Percentiles rank a stretch among this genome's conserved stretches.
phyloP scores from a whole-genome alignment of 2,329 filamentous ascomycete species.

The Laburnicola sp. region DNA sequence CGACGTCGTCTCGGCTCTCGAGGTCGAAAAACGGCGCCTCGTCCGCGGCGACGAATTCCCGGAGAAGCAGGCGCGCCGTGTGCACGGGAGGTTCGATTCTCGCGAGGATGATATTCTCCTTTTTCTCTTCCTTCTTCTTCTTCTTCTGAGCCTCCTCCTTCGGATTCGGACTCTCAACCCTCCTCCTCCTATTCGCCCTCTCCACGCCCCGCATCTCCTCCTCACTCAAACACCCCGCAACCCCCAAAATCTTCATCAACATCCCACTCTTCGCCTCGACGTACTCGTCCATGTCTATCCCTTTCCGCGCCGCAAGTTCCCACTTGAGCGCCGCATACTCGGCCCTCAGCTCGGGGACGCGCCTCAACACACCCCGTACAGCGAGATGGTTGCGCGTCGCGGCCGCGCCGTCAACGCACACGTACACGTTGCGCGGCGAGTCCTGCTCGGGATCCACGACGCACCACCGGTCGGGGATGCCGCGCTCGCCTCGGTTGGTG shows the following conservation, averaged over 20 bases:
- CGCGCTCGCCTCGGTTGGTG: slow-evolving; percentile 42
- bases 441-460: slow-evolving; percentile 38
- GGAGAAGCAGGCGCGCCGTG: slow-evolving; percentile 28
- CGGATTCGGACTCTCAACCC: too few relatives aligned
- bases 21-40: slow-evolving; percentile 25
- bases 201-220: slow-evolving; percentile 27
- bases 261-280: slow-evolving; percentile 24
- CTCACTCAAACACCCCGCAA: slow-evolving; percentile 17
- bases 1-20: slow-evolving; percentile 30
- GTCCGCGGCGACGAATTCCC: slow-evolving; percentile 34
- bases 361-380: slow-evolving; percentile 41
- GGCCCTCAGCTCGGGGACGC: slow-evolving; percentile 35
- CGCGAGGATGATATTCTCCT: too few relatives aligned
- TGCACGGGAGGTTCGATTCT: too few relatives aligned
- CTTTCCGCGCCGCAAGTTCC: slow-evolving; percentile 21
- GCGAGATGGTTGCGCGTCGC: slow-evolving; percentile 45
- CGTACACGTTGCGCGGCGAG: slow-evolving; percentile 41
- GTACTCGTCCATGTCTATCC: slow-evolving; percentile 27
- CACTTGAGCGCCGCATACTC: slow-evolving; percentile 32
- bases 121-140: too few relatives aligned
- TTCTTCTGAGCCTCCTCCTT: too few relatives aligned
- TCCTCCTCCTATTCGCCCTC: slow-evolving; percentile 22
- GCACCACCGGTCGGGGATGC: slow-evolving; percentile 41
- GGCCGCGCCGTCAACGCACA: slow-evolving; percentile 40
- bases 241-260: slow-evolving; percentile 25